Percentiles rank a stretch among this genome's conserved stretches.
Conservation (phyloP, 2,329 filamentous ascomycete species). For the Cordyceps cicadae region DNA sequence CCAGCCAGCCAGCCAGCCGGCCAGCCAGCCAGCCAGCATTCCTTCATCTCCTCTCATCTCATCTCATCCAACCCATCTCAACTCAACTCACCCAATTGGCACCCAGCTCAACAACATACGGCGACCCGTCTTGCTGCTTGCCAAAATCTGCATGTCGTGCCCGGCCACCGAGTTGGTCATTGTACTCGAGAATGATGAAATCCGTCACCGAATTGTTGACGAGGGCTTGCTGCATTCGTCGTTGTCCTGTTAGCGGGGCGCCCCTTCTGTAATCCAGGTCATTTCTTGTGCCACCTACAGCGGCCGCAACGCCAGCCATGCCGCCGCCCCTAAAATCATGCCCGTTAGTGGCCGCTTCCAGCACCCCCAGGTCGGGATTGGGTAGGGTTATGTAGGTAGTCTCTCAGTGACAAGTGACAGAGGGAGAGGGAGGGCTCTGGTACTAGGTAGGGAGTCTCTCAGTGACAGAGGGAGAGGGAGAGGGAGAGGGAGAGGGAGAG, state of each 20-base stretch:
- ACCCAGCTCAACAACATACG: conserved; percentile 54
- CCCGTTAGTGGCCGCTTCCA: not conserved
- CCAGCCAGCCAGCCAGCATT: no score
- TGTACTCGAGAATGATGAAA: conserved; percentile 58
- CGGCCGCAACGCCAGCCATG: conserved; percentile 11
- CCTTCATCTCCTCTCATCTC: no score
- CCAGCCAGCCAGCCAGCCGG: no score
- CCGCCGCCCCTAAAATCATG: conserved; percentile 7
- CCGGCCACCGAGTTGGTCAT: conserved; percentile 54
- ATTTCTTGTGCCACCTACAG: not conserved
- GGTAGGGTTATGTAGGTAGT: no score
- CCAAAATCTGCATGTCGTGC: conserved; percentile 52
- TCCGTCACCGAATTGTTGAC: conserved; percentile 52
- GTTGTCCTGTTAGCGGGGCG: not conserved
- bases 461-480: not conserved
- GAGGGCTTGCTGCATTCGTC: conserved; percentile 40
- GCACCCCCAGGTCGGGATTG: not conserved
- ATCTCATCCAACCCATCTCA: no score
- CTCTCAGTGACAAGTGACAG: no score
- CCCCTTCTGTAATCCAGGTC: no score
- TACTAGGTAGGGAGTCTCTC: no score
- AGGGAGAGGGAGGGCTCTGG: no score
- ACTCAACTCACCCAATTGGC: conserved; percentile 51
- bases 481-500: no score
- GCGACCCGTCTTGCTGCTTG: conserved; percentile 36